phyloP scores from a whole-genome alignment of 805 yeast genomes.

The Barnettozyma wickerhamii region DNA sequence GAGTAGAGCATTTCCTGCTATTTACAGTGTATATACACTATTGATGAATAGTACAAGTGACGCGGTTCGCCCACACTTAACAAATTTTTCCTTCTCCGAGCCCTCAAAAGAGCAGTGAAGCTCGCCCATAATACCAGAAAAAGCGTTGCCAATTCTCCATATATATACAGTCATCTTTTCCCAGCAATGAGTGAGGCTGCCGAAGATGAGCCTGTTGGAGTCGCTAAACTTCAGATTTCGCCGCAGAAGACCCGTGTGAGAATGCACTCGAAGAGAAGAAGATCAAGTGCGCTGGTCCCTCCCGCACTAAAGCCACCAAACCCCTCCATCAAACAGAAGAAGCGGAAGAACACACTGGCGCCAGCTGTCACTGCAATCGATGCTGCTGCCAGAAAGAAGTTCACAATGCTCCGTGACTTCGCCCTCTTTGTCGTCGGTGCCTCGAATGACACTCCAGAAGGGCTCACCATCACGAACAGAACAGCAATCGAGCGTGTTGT shows the following conservation, averaged over 20 bases:
- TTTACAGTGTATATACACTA: no score
- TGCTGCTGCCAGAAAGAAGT: constrained; percentile 16
- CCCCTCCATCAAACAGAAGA: constrained; percentile 23
- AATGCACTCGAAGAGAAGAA: constrained; percentile 20
- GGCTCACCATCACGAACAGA: constrained; percentile 48
- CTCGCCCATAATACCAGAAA: no score
- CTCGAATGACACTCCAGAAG: constrained; percentile 34
- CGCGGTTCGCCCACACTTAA: neutral
- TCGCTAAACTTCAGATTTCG: constrained; percentile 3
- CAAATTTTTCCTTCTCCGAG: no score
- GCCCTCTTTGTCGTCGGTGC: constrained; percentile 29
- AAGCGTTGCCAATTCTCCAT: neutral
- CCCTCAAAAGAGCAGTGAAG: no score
- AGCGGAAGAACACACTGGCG: constrained; percentile 26
- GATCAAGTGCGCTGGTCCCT: constrained; percentile 22
- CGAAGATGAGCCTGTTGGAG: constrained; percentile 6
- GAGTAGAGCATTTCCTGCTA: no score
- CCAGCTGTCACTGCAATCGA: constrained; percentile 33
- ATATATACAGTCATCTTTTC: no score
- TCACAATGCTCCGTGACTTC: constrained; percentile 19
- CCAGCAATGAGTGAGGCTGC: neutral
- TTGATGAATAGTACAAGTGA: no score
- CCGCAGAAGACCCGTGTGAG: neutral
- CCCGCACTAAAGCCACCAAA: constrained; percentile 7
- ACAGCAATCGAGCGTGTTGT: constrained; percentile 49